A percentile compares a stretch with the other conserved stretches of the same genome.
These are phyloP conservation scores for Tuber melanosporum DNA, from an alignment of 495 filamentous ascomycete species.

Conservation along the genomic window DNA sequence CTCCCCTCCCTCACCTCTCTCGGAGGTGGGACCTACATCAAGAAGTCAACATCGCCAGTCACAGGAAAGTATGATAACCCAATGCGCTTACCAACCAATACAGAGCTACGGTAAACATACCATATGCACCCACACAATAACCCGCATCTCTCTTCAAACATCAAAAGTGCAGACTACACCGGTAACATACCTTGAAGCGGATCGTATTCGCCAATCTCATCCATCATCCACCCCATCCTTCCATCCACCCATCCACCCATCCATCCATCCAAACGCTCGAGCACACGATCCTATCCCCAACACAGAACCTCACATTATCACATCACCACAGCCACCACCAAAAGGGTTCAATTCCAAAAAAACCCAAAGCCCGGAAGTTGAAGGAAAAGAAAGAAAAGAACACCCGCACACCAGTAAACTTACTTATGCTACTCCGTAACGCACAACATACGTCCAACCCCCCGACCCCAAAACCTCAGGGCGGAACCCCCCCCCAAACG, in stretches of 20 bases:
- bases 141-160: neutral
- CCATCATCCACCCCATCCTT: neutral
- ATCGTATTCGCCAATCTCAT: constrained; percentile 6
- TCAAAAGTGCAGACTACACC: constrained; percentile 1
- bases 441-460: neutral
- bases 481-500: neutral
- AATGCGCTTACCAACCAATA: neutral
- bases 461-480: neutral
- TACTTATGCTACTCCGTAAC: neutral
- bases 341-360: neutral
- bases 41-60: neutral
- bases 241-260: neutral
- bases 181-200: constrained; percentile 1
- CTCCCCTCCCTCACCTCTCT: neutral
- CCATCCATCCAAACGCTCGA: neutral
- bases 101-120: neutral
- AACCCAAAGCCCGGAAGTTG: neutral
- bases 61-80: neutral
- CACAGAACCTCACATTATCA: neutral
- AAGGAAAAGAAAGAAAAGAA: neutral
- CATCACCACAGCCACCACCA: neutral
- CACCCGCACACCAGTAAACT: neutral
- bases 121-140: neutral
- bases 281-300: neutral
- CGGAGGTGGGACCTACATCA: neutral